Evolutionary conservation across 768 basidiomycete genomes (phyloP).

Genomic region (Xerocomellus amylosporus): DNA sequence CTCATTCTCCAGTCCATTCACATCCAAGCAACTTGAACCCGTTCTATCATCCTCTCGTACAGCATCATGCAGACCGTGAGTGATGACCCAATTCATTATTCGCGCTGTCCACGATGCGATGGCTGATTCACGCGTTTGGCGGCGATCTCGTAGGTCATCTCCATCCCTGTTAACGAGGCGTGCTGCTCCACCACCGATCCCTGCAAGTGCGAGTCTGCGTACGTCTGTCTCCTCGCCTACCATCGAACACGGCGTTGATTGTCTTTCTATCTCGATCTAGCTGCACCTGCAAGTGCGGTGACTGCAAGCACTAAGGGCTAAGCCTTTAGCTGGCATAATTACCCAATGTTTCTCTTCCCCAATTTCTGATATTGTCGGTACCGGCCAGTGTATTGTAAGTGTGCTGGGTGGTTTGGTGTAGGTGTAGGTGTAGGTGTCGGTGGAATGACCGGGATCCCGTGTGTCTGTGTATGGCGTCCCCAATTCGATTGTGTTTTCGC

Average conservation of each 20-base stretch:
- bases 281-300: slow-evolving; percentile 13
- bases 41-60: not conserved
- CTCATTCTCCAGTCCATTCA: not conserved
- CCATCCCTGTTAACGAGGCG: slow-evolving; percentile 12
- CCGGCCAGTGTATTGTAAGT: not conserved
- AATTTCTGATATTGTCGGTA: too few species aligned
- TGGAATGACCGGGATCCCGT: not conserved
- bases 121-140: not conserved
- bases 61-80: slow-evolving; percentile 17
- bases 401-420: not conserved
- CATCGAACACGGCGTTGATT: not conserved
- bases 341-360: not conserved
- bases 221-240: not conserved
- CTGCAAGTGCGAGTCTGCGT: slow-evolving; percentile 13
- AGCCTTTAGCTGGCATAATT: too few species aligned
- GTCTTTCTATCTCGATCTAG: not conserved
- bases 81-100: not conserved
- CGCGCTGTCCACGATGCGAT: not conserved
- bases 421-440: not conserved
- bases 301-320: slow-evolving; percentile 15
- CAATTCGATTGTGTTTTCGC: not conserved
- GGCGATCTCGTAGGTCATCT: not conserved
- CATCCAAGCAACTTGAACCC: not conserved
- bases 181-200: slow-evolving; percentile 7
- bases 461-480: not conserved